Evolutionary conservation across 2,329 filamentous ascomycete genomes (phyloP), one percentile per base, ranked within the genome.

Genomic region (Beauveria sp.): DNA sequence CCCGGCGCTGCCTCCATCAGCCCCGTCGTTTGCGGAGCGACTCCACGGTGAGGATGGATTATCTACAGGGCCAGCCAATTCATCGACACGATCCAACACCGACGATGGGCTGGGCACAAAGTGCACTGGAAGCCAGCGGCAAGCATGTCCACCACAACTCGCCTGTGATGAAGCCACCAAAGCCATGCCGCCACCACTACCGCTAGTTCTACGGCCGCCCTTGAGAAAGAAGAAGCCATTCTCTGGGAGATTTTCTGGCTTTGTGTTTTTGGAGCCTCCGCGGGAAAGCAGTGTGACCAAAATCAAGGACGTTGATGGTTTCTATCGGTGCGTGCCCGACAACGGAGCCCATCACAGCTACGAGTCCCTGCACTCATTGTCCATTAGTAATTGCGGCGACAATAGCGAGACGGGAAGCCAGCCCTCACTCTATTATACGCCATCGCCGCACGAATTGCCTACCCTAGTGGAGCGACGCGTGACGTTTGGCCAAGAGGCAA

Each of bases 191-290:
- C 84, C 83, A 1, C 84, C 84, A 2, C 73, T 86, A 5, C 83
- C 84, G 0, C 76, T 86, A 26, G 79, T 84, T 18, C 76, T 85
- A 61, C 80, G 81, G n/a, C 84, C 83, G 8, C 82, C 83, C 1
- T 69, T 87, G 64, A 77, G 85, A 62, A 87, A 87, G 76, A 87
- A 86, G 77, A 87, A 87, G 68, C 86, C 84, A 0, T 87, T 88
- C 68, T 84, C 83, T 10, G 78, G 79, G 7, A 43, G 50, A 18
- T 81, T 87, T 9, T 86, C 84, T 3, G 79, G 71, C 65, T 87
- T 84, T 83, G 74, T 87, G 28, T 83, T 81, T 65, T 76, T 80
- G 50, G 70, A 72, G 20, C 67, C 74, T 42, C 67, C 71, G 51
- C 69, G 75, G 20, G 75, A 77, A 56, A 70, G 77, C 56, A 78